Base-by-base conservation (phyloP, 495 filamentous ascomycete species). In the Pseudevernia furfuracea region DNA sequence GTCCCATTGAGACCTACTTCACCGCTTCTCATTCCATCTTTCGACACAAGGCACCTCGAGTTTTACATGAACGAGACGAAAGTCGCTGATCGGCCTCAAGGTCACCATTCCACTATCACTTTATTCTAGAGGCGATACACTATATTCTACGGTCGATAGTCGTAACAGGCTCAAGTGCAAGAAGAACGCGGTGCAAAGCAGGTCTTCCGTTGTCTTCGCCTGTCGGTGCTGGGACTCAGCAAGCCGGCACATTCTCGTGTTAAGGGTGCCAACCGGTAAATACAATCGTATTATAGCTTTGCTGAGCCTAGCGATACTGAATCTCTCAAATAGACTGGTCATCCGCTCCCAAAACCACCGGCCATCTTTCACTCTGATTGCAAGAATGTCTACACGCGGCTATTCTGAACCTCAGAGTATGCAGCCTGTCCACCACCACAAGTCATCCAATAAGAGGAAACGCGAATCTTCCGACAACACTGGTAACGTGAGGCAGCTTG, bases 381-480 rank as follows among this genome's bases (percentile, higher is more conserved):
- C 25, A 8, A n/a, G 12, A 6, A 63, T 63, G 61, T 57, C 61
- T 32, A 63, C 56, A 59, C 55, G 62, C 41, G 55, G 43, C 43
- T 64, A 48, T 37, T 36, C 62, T 25, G 55, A 64, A 8, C 62
- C 49, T 11, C 55, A 64, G 43, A 59, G 62, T 41, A 41, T 43
- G 25, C 39, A 59, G 28, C 60, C 65, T 14, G 59, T 59, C 28
- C 56, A 58, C 39, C 41, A 61, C 37, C 62, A 60, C 17, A 69
- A 68, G 21, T 48, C 55, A 23, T 68, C 69, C 30, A 67, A 69
- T 15, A 71, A 71, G 59, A 62, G 70, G 58, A 71, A 71, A 56
- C 59, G 70, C 30, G 65, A 68, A 30, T 53, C 66, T 10, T 56
- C 66, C 9, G 68, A 67, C n/a, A 21, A 58, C 11, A 68, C 65